Evolutionary conservation across 495 filamentous ascomycete species (phyloP), one percentile per base, ranked within the genome.

Genomic region (Margaritispora aquatica): DNA sequence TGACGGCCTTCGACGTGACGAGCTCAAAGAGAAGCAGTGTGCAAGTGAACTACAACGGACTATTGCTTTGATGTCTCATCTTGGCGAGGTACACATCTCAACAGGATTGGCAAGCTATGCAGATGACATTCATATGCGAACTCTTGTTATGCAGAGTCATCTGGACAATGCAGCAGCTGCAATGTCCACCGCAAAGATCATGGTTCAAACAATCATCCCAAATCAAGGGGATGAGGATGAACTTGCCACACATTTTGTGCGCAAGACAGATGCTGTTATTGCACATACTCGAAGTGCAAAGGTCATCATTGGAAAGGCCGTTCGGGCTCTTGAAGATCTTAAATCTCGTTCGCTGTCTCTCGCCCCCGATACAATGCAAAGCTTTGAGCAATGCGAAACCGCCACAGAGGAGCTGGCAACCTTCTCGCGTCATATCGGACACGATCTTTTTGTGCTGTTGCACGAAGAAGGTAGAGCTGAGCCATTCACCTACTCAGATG

Each of bases 11-110:
- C 85, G 88, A 60, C 84, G 84, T 52, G 91, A 96, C 63, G 92
- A 97, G 55, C 69, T 97, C n/a, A 89, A 91, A 67, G 85, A 88
- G 73, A 84, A 86, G 65, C 86, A 90, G 54, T 89, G 91, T 66
- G 85, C 84, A 1, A 79, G 80, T 5, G 91, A 96, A 67, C 73
- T 97, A 34, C 86, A 94, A 68, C 75, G 88, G 54, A 88, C 88
- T 1, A 91, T 96, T 59, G 87, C 91, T 55, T 77, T 97, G 31
- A 86, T 97, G 77, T 78, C 80, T 2, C 92, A 97, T 69, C 80
- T 97, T 1, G 85, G 85, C 3, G 88, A 93, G 67, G 84, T 89
- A 9, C 84, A 94, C 62, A 85, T 96, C 48, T 79, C 84, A 9
- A 78, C 79, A 22, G 86, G 81, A 26, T 73, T 92, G 13, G 85